Base-by-base conservation (phyloP, 2,329 filamentous ascomycete species). In the Aurifilum marmelostoma region DNA sequence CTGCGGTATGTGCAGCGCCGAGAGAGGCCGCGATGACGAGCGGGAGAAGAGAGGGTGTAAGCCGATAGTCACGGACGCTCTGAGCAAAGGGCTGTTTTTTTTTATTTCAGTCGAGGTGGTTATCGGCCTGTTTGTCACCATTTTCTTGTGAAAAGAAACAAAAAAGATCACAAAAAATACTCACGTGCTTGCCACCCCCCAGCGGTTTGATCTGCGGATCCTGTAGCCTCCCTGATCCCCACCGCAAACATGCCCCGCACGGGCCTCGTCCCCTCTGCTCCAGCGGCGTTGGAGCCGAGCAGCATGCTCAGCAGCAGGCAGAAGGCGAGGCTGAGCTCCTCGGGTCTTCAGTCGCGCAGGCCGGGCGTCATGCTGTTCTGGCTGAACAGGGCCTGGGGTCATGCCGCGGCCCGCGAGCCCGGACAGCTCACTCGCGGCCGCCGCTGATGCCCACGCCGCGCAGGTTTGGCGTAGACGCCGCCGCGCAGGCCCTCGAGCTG, bases 11-110 rank as follows among this genome's bases (percentile, higher is more conserved):
- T 88, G 86, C 41, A 99, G 77, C 0, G 95, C 95, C 67, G 94
- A 97, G 72, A 99, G 88, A 65, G 1, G 95, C 90, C 9, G 97
- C 97, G 74, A 99, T 92, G 75, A 98, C 96, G 66, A 99, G 88
- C 1, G 96, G 96, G 82, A 99, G n/a, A n/a, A n/a, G n/a, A 99
- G 67, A 99, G 88, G 1, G 96, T 99, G 81, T 99, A n/a, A 99
- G 60, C 96, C 96, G 78, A 99, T 99, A 75, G 99, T 97, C n/a
- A 80, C 94, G 98, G 74, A 99, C 88, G 69, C 94, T 97, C 80
- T 99, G 96, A 76, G 97, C 96, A 80, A 99, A 99, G 24, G 96
- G 76, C 95, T 98, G 77, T 61, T 61, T 2, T 2, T 32, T 27
- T n/a, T n/a, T n/a, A n/a, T n/a, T n/a, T n/a, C n/a, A n/a, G n/a